These are phyloP conservation scores for Coniferiporia sulphurascens DNA, from an alignment of 1,284 basidiomycete genomes.

Conservation along the genomic window DNA sequence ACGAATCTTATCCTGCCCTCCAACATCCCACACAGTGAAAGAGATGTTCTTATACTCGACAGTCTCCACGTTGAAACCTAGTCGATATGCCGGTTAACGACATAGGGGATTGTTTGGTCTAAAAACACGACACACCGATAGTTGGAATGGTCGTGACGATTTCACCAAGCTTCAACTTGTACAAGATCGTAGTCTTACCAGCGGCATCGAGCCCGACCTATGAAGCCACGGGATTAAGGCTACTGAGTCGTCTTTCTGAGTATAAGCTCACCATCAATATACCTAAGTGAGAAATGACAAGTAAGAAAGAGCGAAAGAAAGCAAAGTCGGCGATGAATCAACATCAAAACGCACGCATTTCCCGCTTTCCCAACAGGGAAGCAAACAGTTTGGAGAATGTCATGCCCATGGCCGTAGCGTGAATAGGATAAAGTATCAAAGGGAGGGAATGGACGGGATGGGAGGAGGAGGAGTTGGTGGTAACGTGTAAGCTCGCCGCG, in stretches of 20 bases:
- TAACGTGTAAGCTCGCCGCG: constrained; percentile 13
- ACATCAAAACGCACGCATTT: constrained; percentile 82
- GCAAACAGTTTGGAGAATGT: constrained; percentile 78
- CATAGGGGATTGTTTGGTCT: neutral
- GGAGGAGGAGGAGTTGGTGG: constrained; percentile 4
- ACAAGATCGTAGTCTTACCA: constrained; percentile 97
- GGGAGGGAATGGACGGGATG: constrained; percentile 7
- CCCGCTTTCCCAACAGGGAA: constrained; percentile 96
- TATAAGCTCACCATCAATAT: constrained; percentile 63
- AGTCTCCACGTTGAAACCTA: constrained; percentile 97
- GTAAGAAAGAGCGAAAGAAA: constrained; percentile 1
- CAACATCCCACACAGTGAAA: constrained; percentile 89
- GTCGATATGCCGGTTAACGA: neutral
- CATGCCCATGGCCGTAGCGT: constrained; percentile 67
- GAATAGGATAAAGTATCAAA: constrained; percentile 9
- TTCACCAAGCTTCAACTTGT: constrained; percentile 98
- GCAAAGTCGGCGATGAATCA: neutral
- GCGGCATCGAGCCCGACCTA: constrained; percentile 95
- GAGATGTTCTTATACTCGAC: constrained; percentile 92
- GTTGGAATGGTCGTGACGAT: constrained; percentile 99
- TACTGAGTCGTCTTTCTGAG: constrained; percentile 14
- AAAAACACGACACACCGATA: constrained; percentile 69
- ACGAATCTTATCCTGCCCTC: constrained; percentile 84
- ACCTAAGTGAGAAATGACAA: constrained; percentile 37
- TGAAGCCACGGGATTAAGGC: neutral